A percentile compares a stretch with the other conserved stretches of the same genome.
These are phyloP conservation scores for Lasiosphaeria hispida DNA, from an alignment of 495 filamentous ascomycete species.

Conservation along the genomic window DNA sequence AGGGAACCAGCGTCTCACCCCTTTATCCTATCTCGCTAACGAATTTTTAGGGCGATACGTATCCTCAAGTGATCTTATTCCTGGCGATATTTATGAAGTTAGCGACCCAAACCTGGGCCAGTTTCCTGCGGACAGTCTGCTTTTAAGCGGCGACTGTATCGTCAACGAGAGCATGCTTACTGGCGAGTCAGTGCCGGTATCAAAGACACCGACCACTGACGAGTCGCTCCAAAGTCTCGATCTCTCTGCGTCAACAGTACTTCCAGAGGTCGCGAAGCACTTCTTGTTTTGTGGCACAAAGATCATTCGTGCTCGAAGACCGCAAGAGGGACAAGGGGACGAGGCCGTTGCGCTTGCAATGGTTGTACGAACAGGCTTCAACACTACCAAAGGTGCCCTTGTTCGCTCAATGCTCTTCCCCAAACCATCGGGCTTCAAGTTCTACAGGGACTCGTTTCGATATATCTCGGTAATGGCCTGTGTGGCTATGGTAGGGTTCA, in stretches of 20 bases:
- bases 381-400: slow-evolving; percentile 93
- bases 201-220: slow-evolving; percentile 84
- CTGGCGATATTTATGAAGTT: slow-evolving; percentile 95
- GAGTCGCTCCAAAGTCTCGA: slow-evolving; percentile 72
- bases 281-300: slow-evolving; percentile 95
- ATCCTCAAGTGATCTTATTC: slow-evolving; percentile 82
- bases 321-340: slow-evolving; percentile 77
- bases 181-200: slow-evolving; percentile 95
- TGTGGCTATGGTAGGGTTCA: slow-evolving; percentile 85
- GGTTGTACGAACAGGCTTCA: slow-evolving; percentile 90
- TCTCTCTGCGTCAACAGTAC: slow-evolving; percentile 71
- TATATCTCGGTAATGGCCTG: slow-evolving; percentile 96
- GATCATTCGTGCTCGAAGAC: slow-evolving; percentile 84
- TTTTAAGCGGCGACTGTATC: slow-evolving; percentile 93
- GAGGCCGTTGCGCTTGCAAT: slow-evolving; percentile 91
- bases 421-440: slow-evolving; percentile 96
- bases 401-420: slow-evolving; percentile 99
- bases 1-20: slow-evolving; percentile 31
- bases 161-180: slow-evolving; percentile 99
- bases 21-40: slow-evolving; percentile 1
- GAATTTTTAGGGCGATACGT: slow-evolving; percentile 70
- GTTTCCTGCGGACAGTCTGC: slow-evolving; percentile 88
- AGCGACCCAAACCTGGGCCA: slow-evolving; percentile 94
- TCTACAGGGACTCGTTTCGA: slow-evolving; percentile 95
- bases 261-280: slow-evolving; percentile 76